These are phyloP conservation scores for Neoarthrinium moseri DNA, from an alignment of 2,329 filamentous ascomycete genomes.

Conservation along the genomic window DNA sequence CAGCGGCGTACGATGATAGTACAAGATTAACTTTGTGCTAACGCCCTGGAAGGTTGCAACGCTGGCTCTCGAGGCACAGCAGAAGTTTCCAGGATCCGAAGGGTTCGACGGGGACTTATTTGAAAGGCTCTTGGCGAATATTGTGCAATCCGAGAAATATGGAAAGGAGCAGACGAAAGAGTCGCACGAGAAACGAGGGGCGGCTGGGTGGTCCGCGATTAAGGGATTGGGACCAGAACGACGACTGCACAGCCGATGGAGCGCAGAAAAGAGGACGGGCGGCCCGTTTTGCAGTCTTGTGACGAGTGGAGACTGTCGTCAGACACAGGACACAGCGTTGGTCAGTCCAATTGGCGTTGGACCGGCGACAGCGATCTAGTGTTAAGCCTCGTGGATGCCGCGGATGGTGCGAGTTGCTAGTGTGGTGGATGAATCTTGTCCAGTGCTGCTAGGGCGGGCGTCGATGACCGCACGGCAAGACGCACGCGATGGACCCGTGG, in stretches of 20 bases:
- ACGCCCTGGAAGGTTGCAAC: background rate
- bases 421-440: background rate
- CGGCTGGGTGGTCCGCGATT: background rate
- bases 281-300: slow-evolving; percentile 8
- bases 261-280: background rate
- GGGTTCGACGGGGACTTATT: background rate
- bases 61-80: no score
- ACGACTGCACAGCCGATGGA: background rate
- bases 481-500: background rate
- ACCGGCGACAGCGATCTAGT: slow-evolving; percentile 3
- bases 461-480: no score
- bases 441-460: no score
- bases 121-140: no score
- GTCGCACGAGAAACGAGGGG: background rate
- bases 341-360: slow-evolving; percentile 1
- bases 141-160: background rate
- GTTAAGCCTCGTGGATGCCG: slow-evolving; percentile 3
- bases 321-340: slow-evolving; percentile 1
- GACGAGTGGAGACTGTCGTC: slow-evolving; percentile 6
- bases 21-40: background rate
- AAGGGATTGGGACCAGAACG: background rate
- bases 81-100: background rate
- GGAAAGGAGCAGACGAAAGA: background rate
- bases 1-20: background rate
- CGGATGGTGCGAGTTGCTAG: slow-evolving; percentile 1